These are phyloP conservation scores for Sporopachydermia lactativora DNA, from an alignment of 805 yeast species.

Conservation along the genomic window DNA sequence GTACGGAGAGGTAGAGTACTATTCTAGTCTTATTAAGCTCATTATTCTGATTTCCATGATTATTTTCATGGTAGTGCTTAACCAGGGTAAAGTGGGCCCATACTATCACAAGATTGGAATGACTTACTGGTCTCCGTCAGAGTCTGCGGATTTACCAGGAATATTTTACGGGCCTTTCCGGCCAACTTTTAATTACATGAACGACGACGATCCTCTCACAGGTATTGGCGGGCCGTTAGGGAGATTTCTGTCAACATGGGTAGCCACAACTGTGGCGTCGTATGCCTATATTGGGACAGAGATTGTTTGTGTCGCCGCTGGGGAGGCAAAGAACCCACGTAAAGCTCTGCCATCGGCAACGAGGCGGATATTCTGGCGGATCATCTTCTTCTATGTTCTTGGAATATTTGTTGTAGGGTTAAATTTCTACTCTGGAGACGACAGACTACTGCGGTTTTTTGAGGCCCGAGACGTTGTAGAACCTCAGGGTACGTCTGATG, in stretches of 20 bases:
- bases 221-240: slow-evolving; percentile 56
- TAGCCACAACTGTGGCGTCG: slow-evolving; percentile 49
- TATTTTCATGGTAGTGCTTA: slow-evolving; percentile 49
- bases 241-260: slow-evolving; percentile 41
- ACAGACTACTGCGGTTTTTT: slow-evolving; percentile 46
- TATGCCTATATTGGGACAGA: slow-evolving; percentile 78
- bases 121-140: slow-evolving; percentile 46
- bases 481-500: slow-evolving; percentile 10
- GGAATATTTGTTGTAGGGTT: slow-evolving; percentile 58
- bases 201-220: slow-evolving; percentile 24
- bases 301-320: slow-evolving; percentile 70
- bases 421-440: slow-evolving; percentile 68
- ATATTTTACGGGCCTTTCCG: slow-evolving; percentile 59
- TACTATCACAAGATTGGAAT: slow-evolving; percentile 42
- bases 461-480: slow-evolving; percentile 17
- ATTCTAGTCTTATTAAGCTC: slow-evolving; percentile 44
- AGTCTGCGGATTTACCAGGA: slow-evolving; percentile 31
- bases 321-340: slow-evolving; percentile 75
- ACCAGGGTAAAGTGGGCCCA: slow-evolving; percentile 40
- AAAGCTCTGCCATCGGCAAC: slow-evolving; percentile 68
- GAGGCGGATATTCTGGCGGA: slow-evolving; percentile 57
- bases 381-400: slow-evolving; percentile 48
- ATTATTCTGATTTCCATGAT: slow-evolving; percentile 37
- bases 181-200: slow-evolving; percentile 48
- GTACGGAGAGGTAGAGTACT: slow-evolving; percentile 63